Evolutionary conservation across 257 asterid species (phyloP).

Genomic region (Solanum clarkiae): DNA sequence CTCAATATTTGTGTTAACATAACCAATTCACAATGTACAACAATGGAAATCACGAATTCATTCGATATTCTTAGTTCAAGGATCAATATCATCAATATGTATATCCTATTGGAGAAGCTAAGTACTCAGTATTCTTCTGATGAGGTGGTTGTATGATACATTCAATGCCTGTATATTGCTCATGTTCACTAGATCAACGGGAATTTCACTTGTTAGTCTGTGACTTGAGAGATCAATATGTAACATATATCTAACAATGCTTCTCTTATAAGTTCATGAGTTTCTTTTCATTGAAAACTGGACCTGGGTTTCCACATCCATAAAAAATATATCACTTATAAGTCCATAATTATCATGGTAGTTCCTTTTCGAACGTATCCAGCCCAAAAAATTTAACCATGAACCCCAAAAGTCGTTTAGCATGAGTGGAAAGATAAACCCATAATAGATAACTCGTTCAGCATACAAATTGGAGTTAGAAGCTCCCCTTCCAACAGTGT

Average conservation of each 20-base stretch:
- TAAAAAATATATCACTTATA: fast-evolving
- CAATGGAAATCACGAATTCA: too few relatives aligned
- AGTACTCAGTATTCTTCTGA: not conserved
- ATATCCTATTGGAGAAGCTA: not conserved
- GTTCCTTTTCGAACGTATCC: not conserved
- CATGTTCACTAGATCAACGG: not conserved
- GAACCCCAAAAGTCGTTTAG: fast-evolving
- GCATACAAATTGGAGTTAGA: not conserved
- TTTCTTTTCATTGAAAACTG: not conserved
- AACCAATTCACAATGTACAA: too few relatives aligned
- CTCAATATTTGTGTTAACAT: too few relatives aligned
- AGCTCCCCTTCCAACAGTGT: not conserved
- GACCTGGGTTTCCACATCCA: not conserved
- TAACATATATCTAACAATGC: not conserved
- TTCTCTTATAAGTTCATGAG: not conserved
- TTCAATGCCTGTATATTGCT: not conserved
- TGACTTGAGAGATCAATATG: not conserved
- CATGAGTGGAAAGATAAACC: not conserved
- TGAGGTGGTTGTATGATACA: not conserved
- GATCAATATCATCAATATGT: too few relatives aligned
- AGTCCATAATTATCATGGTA: not conserved
- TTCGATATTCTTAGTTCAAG: too few relatives aligned
- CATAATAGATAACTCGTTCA: not conserved
- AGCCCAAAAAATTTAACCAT: fast-evolving
- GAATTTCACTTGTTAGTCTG: not conserved